Conservation (phyloP, 768 basidiomycete genomes). For the Suillus paluster region DNA sequence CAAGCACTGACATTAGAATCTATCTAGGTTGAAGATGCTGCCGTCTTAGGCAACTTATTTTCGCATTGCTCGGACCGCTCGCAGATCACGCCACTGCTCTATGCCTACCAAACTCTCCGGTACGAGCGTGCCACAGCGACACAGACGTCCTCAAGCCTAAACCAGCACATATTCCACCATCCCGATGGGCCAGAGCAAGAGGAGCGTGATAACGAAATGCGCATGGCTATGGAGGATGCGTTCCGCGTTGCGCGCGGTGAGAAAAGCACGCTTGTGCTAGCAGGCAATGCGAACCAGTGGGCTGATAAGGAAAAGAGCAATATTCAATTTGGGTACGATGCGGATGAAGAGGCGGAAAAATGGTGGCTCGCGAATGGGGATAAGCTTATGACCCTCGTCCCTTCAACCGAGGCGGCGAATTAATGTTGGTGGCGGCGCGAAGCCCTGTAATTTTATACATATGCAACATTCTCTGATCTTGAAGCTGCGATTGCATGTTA, state of each 20-base stretch:
- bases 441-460: neutral
- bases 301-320: slow-evolving; percentile 56
- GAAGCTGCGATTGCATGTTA: neutral
- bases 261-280: slow-evolving; percentile 14
- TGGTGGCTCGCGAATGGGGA: slow-evolving; percentile 52
- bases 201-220: slow-evolving; percentile 56
- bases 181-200: slow-evolving; percentile 58
- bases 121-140: slow-evolving; percentile 52
- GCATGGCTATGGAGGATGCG: slow-evolving; percentile 49
- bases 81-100: slow-evolving; percentile 52
- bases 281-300: slow-evolving; percentile 58
- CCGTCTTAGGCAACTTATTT: slow-evolving; percentile 52
- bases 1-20: slow-evolving; percentile 13
- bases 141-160: slow-evolving; percentile 54
- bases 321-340: slow-evolving; percentile 57
- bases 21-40: slow-evolving; percentile 40
- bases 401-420: neutral
- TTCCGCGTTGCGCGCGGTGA: slow-evolving; percentile 27
- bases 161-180: slow-evolving; percentile 60
- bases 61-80: slow-evolving; percentile 46
- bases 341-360: slow-evolving; percentile 50
- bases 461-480: neutral
- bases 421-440: neutral
- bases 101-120: slow-evolving; percentile 57
- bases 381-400: slow-evolving; percentile 10